Evolutionary conservation across 441 rosid genomes (phyloP), one percentile per base, ranked within the genome.

Genomic region (Viola pubescens): DNA sequence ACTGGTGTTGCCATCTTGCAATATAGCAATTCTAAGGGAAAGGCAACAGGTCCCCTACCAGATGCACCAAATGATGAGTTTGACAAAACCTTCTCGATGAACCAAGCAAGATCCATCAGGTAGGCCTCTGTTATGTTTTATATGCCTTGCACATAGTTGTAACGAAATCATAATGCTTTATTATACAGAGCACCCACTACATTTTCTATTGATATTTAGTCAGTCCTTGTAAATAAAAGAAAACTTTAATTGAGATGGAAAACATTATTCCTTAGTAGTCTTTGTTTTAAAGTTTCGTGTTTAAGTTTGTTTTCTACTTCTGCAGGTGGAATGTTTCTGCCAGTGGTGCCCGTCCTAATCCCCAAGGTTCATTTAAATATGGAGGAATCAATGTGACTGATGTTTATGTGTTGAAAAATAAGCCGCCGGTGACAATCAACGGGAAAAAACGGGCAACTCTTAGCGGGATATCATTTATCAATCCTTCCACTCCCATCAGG

Each of bases 71-170:
- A 80, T 59, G 97, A 89, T 61, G 82, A 80, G 54, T 89, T 65
- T 37, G 96, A 92, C 74, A 87, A 89, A 68, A 85, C 94, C 56
- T 81, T 81, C 76, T 89, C 98, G 54, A 87, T 94, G 98, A 94
- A 86, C 70, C 98, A 94, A 74, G 91, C 98, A 59, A 88, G 91
- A 79, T 94, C 98, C 49, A 84, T 94, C 82, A 88, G 97, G 98
- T 89, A 62, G 37, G 77, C 67, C 37, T 65, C 54, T 6, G 40
- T 62, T 38, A 9, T 38, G 13, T 48, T 57, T 61, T 34, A 45
- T 48, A 45, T 58, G 43, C 12, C 38, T 4, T 14, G 12, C 10
- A 13, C 44, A 49, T 58, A 41, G 34, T 57, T 16, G 34, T 26
- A 2, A 26, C 2, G 34, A 26, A 26, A 26, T 26, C 34, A 26